A percentile compares a stretch with the other conserved stretches of the same genome.
phyloP scores from a whole-genome alignment of 306 rosid species.

The Trifolium dubium region DNA sequence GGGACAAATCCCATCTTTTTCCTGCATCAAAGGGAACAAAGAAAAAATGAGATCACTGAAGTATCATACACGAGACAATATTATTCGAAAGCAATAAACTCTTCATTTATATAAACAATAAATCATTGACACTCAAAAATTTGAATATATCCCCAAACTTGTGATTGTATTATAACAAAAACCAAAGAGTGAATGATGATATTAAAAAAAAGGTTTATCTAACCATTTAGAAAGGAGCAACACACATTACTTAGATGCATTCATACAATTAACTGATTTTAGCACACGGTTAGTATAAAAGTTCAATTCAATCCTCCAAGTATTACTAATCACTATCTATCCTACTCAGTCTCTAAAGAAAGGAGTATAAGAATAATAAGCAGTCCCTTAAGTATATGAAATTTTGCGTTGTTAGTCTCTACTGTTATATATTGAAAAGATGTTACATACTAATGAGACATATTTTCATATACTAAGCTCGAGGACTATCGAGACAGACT shows the following conservation, averaged over 20 bases:
- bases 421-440: background rate
- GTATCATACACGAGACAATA: constrained; percentile 12
- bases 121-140: background rate
- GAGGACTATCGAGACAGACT: background rate
- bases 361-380: too few relatives aligned
- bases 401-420: background rate
- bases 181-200: constrained; percentile 10
- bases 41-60: constrained; percentile 32
- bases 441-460: background rate
- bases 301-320: background rate
- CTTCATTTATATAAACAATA: background rate
- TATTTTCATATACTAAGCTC: background rate
- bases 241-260: background rate
- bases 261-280: constrained; percentile 3
- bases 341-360: background rate
- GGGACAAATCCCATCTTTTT: constrained; percentile 40
- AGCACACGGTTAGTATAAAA: background rate
- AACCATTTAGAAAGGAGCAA: background rate
- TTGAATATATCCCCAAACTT: constrained; percentile 19
- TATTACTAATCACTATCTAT: background rate
- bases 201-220: background rate
- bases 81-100: constrained; percentile 17
- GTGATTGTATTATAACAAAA: background rate
- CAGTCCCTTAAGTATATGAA: background rate
- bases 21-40: constrained; percentile 60